Evolutionary conservation across 2,329 filamentous ascomycete genomes (phyloP), one percentile per base, ranked within the genome.

Genomic region (Fusarium sterilihyphosum): DNA sequence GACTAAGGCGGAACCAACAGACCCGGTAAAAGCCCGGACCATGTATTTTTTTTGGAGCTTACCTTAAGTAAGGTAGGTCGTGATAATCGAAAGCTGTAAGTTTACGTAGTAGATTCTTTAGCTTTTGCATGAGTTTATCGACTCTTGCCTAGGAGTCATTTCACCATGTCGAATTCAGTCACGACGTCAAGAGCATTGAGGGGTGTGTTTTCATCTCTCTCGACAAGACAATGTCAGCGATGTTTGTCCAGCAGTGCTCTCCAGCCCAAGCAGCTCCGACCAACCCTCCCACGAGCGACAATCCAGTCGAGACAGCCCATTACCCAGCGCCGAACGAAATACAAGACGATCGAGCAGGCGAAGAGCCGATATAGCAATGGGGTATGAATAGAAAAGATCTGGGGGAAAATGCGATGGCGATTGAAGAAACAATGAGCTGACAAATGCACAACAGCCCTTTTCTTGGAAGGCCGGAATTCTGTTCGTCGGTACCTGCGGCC

Each of bases 401-500:
- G 22, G 29, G 22, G 33, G 16, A n/a, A 35, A 60, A 35, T 68
- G 38, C 46, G 56, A 60, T 16, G 12, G 13, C 13, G 22, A 22
- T 46, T 57, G 41, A 53, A 26, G 49, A 49, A 50, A 20, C 46
- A 22, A 47, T 62, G 54, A 46, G 76, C 80, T 81, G 78, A 81
- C 79, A 73, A 73, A 73, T 65, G 35, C 64, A 52, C 47, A 44
- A 68, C 63, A 95, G 92, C 96, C 96, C 37, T 98, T 99, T 86
- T 98, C 95, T 61, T 95, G 94, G 91, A 96, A 94, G 84, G 93
- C 96, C 38, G 96, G 94, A 24, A 77, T 95, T 58, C 88, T 99
- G 73, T 98, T 99, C 85, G 87, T 98, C 74, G 81, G 89, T 53
- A 93, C 95, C 6, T 95, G 94, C 77, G 91, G 86, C 18, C 92